Base-by-base conservation (phyloP, 768 basidiomycete species). In the Xerocomus brunneocitrinus region DNA sequence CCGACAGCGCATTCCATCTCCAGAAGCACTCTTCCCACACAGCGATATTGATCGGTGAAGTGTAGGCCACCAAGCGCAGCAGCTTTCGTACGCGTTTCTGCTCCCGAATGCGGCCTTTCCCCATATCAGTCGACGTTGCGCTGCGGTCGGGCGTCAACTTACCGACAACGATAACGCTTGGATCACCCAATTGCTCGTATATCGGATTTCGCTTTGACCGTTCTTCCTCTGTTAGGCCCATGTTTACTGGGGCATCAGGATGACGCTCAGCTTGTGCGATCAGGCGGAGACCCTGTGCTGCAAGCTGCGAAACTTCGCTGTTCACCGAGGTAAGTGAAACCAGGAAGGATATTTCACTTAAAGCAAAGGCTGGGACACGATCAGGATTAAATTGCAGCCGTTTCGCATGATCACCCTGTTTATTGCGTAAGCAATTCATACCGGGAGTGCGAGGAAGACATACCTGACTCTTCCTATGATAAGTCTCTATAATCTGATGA, bases 21-120 rank as follows among this genome's bases (percentile, higher is more conserved):
- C 79, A 84, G 66, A 85, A 91, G 55, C 82, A 85, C 62, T 93
- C 91, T 57, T 85, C 77, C 91, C 91, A 94, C 3, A 89, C 85
- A 0, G 86, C 87, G 22, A 87, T 73, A 49, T 89, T 82, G n/a
- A 82, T 78, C 1, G 83, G 79, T 30, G 80, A 79, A 13, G 86
- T 82, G 28, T 79, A 80, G 1, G 82, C 77, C 43, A 90, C 75
- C 49, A 81, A 64, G 6, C 87, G 80, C 47, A 91, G 67, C 25
- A 89, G 71, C 66, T 83, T 87, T 14, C 91, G 77, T 28, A 90
- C 79, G 3, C 90, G 81, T 67, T 87, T 91, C 71, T 93, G 91
- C 64, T 89, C 82, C 4, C 80, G 84, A 40, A 87, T 75, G 27
- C 91, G 87, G 32, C 90, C 90, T 86, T 55, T 13, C 42, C 12